Evolutionary conservation across 2,329 filamentous ascomycete species (phyloP), one percentile per base, ranked within the genome.

Genomic region (Pyrenochaeta sp.): DNA sequence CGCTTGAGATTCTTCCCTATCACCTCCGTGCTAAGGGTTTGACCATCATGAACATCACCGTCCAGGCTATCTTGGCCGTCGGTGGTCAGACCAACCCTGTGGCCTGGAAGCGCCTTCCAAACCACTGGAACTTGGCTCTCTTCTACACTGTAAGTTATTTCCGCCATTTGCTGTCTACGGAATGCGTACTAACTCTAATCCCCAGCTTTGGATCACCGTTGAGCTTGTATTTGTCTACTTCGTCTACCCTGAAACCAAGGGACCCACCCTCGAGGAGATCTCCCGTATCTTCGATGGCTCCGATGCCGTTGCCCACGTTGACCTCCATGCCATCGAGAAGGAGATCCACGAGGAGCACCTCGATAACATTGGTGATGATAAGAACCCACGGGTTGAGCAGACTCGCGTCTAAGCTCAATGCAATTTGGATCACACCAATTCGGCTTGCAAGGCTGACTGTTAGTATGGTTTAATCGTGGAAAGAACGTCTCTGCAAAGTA

Each of bases 211-310:
- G 83, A 80, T 85, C 61, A 71, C 77, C 15, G 67, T 78, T 61
- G 81, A 86, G 65, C 72, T 86, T 27, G 51, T 80, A 37, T 84
- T 85, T 53, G 82, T 87, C 18, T 86, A 59, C 47, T 57, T 59
- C 30, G 48, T 59, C 13, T 60, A 60, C 27, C 53, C 53, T 14
- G 57, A 90, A 73, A 89, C 86, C 10, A 84, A 82, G 61, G 85
- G 85, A 2, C 83, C 84, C 0, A 88, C 85, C 2, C 81, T 89
- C 0, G 86, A 88, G 65, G 84, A 87, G 65, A 80, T 87, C 52
- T 81, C 84, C 38, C 80, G 81, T 55, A 86, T 88, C 63, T 88
- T 89, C 58, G 85, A 89, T 53, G 86, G 84, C 14, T 78, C 82
- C 10, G 73, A 78, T 19, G 81, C 81, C 13, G 65, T 68, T 43